phyloP scores from a whole-genome alignment of 1,139 yeast genomes.

The Zygoascus hellenicus region DNA sequence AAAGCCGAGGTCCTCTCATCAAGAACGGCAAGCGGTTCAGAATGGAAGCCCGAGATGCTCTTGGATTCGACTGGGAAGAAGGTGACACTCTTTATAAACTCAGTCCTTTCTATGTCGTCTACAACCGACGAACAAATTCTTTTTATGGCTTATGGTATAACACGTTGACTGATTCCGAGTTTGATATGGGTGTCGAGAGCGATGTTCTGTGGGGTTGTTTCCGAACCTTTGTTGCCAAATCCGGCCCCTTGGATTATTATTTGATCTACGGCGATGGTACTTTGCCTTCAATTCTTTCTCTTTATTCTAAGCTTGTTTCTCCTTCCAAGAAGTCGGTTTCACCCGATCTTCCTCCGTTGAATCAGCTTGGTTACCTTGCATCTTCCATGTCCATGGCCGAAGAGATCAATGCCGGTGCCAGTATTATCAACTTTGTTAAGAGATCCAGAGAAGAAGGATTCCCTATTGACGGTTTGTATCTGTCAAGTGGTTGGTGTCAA shows the following conservation, averaged over 20 bases:
- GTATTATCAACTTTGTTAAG: constrained; percentile 10
- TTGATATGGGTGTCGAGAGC: constrained; percentile 14
- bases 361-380: constrained; percentile 12
- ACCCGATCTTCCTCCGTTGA: constrained; percentile 11
- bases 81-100: constrained; percentile 14
- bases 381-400: constrained; percentile 12
- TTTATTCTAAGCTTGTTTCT: constrained; percentile 10
- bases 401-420: constrained; percentile 11
- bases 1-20: constrained; percentile 11
- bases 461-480: constrained; percentile 13
- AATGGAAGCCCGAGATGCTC: constrained; percentile 13
- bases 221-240: constrained; percentile 10
- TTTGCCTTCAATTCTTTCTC: constrained; percentile 8
- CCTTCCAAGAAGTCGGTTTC: constrained; percentile 9
- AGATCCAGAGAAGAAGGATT: constrained; percentile 9
- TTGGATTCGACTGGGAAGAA: constrained; percentile 15
- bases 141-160: constrained; percentile 15
- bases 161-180: constrained; percentile 12
- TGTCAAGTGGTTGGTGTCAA: constrained; percentile 14
- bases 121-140: constrained; percentile 9
- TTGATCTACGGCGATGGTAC: constrained; percentile 15
- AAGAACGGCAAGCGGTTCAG: constrained; percentile 11
- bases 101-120: constrained; percentile 13
- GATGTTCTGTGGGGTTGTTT: constrained; percentile 14
- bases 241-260: constrained; percentile 13